phyloP scores from a whole-genome alignment of 179 eudicot species.

The Silene noctiflora region DNA sequence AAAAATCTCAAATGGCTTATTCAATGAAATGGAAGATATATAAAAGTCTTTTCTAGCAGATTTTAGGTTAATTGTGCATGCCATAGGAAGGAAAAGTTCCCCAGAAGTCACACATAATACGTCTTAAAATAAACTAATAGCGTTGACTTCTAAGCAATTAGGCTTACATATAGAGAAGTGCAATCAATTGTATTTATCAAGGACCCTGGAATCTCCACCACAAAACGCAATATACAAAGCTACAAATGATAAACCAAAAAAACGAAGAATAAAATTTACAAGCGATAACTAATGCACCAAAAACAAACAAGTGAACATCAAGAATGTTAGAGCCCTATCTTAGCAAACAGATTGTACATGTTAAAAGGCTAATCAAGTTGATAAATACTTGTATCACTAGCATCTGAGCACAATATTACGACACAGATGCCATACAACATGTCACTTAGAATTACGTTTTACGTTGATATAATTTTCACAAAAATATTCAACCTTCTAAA shows the following conservation, averaged over 20 bases:
- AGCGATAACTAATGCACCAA: neutral
- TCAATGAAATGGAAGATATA: neutral
- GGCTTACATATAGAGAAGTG: conserved; percentile 1
- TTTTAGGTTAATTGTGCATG: too few relatives aligned
- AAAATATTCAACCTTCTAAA: neutral
- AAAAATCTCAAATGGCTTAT: neutral
- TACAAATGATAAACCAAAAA: neutral
- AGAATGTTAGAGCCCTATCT: neutral
- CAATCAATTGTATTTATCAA: neutral
- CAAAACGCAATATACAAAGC: neutral
- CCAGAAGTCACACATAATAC: neutral
- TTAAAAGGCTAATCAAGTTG: neutral
- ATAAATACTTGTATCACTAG: neutral
- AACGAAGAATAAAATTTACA: neutral
- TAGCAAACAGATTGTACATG: neutral
- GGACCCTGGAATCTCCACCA: neutral
- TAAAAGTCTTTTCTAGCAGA: too few relatives aligned
- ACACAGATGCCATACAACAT: neutral
- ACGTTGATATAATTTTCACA: neutral
- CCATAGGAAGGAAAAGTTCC: neutral
- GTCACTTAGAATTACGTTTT: too few relatives aligned
- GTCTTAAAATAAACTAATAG: neutral
- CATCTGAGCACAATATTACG: neutral
- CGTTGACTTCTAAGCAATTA: neutral
- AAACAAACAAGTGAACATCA: neutral